Evolutionary conservation across 805 yeast genomes (phyloP), one percentile per base, ranked within the genome.

Genomic region (Torulaspora franciscae): DNA sequence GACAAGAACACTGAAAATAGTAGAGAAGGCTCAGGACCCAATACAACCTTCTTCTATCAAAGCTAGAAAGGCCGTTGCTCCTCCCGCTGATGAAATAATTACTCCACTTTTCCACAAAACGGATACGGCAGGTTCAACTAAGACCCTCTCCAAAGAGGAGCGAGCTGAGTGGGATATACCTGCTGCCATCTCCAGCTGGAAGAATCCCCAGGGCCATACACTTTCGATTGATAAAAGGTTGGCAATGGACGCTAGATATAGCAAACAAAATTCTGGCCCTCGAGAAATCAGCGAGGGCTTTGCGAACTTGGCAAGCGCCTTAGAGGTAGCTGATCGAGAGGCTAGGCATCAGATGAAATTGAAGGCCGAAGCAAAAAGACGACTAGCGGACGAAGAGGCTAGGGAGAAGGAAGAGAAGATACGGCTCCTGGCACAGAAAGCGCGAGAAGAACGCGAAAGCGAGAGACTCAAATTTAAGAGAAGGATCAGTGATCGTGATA

Each of bases 121-220:
- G 25, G 65, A 70, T 23, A 70, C 75, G n/a, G 72, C 79, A 5
- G 78, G 77, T 3, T 46, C 65, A 8, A 42, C 54, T 32, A 48
- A 52, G 17, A 69, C 74, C 56, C 62, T 83, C 14, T 76, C 89
- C 0, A 77, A 78, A 23, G 86, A 83, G 52, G 95, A 89, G 42
- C 85, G 80, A 51, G 79, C 76, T 23, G 74, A 77, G 49, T 91
- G 97, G 96, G 74, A 75, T 38, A 88, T 93, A 25, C 98, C 98
- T 0, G 81, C 95, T 0, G 87, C 95, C 1, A 77, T 91, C 0
- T 91, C 98, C 1, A 88, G 87, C 62, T 93, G 98, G 97, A 90
- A 89, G 64, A 93, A 93, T 63, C 86, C 90, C 13, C 84, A 85
- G 54, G 97, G 98, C 1, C 87, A 80, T 59, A 80, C 95, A 0